These are phyloP conservation scores for Artemisia annua DNA, from an alignment of 129 eudicot species.

Conservation along the genomic window DNA sequence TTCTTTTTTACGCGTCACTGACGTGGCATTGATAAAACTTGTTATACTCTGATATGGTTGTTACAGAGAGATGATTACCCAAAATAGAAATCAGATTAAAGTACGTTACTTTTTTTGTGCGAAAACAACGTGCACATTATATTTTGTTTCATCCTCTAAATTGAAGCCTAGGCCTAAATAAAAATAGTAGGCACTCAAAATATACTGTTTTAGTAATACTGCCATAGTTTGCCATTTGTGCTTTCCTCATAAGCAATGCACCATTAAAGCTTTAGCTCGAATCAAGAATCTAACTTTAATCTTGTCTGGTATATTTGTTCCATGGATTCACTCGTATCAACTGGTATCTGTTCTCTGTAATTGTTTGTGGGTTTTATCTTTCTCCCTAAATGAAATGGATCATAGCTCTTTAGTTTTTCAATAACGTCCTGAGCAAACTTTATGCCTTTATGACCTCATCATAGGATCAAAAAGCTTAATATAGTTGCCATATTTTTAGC, in stretches of 20 bases:
- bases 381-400: background rate
- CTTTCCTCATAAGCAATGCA: slow-evolving; percentile 59
- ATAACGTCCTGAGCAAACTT: slow-evolving; percentile 15
- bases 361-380: background rate
- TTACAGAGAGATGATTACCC: too few relatives aligned
- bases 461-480: slow-evolving; percentile 13
- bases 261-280: slow-evolving; percentile 27
- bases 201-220: slow-evolving; percentile 17
- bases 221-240: slow-evolving; percentile 35
- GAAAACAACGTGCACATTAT: background rate
- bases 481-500: slow-evolving; percentile 4
- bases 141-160: background rate
- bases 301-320: slow-evolving; percentile 28
- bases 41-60: too few relatives aligned
- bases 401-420: background rate
- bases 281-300: slow-evolving; percentile 32
- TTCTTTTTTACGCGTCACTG: too few relatives aligned
- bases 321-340: slow-evolving; percentile 22
- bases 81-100: too few relatives aligned
- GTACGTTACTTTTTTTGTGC: too few relatives aligned
- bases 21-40: too few relatives aligned
- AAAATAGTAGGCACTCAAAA: slow-evolving; percentile 32
- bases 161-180: slow-evolving; percentile 10
- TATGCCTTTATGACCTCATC: slow-evolving; percentile 31
- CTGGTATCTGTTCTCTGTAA: slow-evolving; percentile 10